phyloP scores from a whole-genome alignment of 2,329 filamentous ascomycete species.

The Endothia cerciana region DNA sequence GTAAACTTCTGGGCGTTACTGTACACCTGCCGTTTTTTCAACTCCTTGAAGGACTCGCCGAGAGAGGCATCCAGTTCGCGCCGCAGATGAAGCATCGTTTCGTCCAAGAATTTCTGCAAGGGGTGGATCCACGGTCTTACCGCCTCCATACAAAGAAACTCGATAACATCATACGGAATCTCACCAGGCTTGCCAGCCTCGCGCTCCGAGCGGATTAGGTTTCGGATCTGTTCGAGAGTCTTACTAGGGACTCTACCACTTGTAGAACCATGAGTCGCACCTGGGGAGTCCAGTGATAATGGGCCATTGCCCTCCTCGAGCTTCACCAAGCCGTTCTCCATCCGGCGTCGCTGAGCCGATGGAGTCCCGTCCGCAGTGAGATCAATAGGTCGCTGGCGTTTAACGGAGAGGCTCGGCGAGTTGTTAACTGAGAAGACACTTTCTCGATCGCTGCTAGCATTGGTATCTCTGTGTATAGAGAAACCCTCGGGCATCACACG shows the following conservation, averaged over 20 bases:
- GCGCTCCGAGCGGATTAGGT: slow-evolving; percentile 58
- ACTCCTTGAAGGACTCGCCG: slow-evolving; percentile 48
- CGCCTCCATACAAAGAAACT: slow-evolving; percentile 59
- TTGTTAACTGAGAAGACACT: slow-evolving; percentile 40
- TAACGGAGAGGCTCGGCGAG: slow-evolving; percentile 25
- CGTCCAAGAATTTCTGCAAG: slow-evolving; percentile 51
- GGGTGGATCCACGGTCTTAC: slow-evolving; percentile 62
- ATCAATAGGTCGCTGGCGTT: slow-evolving; percentile 23
- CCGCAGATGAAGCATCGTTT: slow-evolving; percentile 54
- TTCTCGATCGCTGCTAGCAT: slow-evolving; percentile 41
- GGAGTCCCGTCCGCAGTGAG: slow-evolving; percentile 22
- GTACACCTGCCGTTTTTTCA: slow-evolving; percentile 56
- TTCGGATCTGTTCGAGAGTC: slow-evolving; percentile 55
- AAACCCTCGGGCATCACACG: slow-evolving; percentile 40
- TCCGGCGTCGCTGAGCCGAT: slow-evolving; percentile 25
- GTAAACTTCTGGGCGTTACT: slow-evolving; percentile 50
- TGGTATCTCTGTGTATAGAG: slow-evolving; percentile 38
- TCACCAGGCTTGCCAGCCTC: slow-evolving; percentile 62
- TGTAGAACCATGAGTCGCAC: slow-evolving; percentile 12
- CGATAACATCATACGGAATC: slow-evolving; percentile 63
- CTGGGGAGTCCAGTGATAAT: slow-evolving; percentile 18
- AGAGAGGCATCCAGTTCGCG: slow-evolving; percentile 52
- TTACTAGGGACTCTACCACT: slow-evolving; percentile 35
- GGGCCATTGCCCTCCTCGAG: slow-evolving; percentile 30
- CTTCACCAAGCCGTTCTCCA: slow-evolving; percentile 32